Evolutionary conservation across 768 basidiomycete genomes (phyloP), one percentile per base, ranked within the genome.

Genomic region (Rhizopogon rudus): DNA sequence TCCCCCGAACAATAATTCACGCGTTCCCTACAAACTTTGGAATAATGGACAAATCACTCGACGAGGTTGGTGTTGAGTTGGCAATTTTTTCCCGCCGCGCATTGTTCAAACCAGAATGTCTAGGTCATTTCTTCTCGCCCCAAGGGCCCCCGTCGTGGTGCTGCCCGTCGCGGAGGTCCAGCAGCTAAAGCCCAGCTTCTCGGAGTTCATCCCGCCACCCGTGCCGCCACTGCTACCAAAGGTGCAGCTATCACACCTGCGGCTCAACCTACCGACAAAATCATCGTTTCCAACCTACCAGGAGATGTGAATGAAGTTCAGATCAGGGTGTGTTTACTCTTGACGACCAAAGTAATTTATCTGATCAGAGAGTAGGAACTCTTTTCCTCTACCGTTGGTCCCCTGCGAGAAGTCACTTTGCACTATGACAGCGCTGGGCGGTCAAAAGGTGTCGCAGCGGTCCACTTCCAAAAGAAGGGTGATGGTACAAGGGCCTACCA

Each of bases 261-360:
- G 6, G 53, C 69, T 37, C 69, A 68, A 16, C 56, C 68, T 1
- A 79, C 91, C 1, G 86, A 91, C 69, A 98, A 98, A 77, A 95
- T 98, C 61, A 92, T 98, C 63, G 92, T 99, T 53, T 93, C 91
- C 60, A 95, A 95, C 70, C 84, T 99, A 44, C 96, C 96, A 33
- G 67, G 71, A 6, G 96, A 99, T 66, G 96, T 99, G 52, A 96
- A 93, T 61, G 95, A 98, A 69, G 74, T 78, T 16, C 93, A 97
- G 73, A 84, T 99, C 72, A 91, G 89, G 83, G 97, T 98, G 58
- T 51, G 28, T 31, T 31, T 40, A 6, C 13, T 29, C 25, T 25
- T 40, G 20, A 16, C 17, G 28, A 20, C 42, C 50, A 40, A 48
- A 53, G 14, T 55, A 43, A 16, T 57, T 53, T 12, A 51, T 57